These are phyloP conservation scores for Fusarium lateritium DNA, from an alignment of 2,329 filamentous ascomycete species.

Conservation along the genomic window DNA sequence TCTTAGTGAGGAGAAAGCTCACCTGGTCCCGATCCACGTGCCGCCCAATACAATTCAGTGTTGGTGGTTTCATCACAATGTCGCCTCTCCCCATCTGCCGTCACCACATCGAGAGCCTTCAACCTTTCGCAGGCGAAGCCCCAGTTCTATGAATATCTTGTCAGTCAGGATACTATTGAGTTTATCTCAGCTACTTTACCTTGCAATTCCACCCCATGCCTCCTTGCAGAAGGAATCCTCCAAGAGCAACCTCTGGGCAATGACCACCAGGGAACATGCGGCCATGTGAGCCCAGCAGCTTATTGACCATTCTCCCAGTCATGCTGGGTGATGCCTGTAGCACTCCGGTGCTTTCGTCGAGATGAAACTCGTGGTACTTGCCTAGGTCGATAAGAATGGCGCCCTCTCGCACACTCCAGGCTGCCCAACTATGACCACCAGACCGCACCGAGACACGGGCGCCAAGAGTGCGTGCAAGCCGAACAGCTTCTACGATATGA, in stretches of 20 bases:
- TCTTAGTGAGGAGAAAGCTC: neutral
- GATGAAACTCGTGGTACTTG: too few species aligned
- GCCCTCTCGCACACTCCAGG: too few species aligned
- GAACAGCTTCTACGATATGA: too few species aligned
- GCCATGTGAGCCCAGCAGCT: too few species aligned
- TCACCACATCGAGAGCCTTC: neutral
- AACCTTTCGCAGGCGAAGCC: neutral
- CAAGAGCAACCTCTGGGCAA: neutral
- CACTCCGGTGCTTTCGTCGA: too few species aligned
- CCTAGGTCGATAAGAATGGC: too few species aligned
- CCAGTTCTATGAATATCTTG: neutral
- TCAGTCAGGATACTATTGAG: rapidly evolving
- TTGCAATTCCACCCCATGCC: constrained; percentile 6
- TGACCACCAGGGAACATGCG: too few species aligned
- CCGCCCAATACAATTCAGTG: neutral
- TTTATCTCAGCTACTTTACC: neutral
- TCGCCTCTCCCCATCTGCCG: neutral
- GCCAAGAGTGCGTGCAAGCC: too few species aligned
- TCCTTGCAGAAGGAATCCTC: neutral
- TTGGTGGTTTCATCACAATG: neutral
- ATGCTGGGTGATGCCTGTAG: too few species aligned
- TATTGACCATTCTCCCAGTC: too few species aligned
- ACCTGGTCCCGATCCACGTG: neutral
- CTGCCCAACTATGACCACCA: too few species aligned
- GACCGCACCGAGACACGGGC: too few species aligned